Base-by-base conservation (phyloP, 768 basidiomycete genomes). In the Pulveroboletus sp. region DNA sequence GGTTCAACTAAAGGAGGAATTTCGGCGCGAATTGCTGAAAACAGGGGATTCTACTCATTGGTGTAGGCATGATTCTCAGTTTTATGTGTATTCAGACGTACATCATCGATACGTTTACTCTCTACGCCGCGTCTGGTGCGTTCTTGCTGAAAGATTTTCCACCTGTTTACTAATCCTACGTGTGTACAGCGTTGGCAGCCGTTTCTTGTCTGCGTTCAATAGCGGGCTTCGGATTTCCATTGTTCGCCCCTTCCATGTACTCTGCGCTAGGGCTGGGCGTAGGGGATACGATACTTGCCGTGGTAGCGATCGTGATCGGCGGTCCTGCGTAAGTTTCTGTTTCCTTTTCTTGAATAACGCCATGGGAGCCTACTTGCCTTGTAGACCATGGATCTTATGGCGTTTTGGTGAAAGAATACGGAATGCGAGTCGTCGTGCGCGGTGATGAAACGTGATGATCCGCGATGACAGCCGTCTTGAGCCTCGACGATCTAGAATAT, bases 201-300 rank as follows among this genome's bases (percentile, higher is more conserved):
- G 79, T 80, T 17, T 69, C 82, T 0, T 83, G 66, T 61, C 62
- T 88, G 12, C 80, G 88, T 26, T 80, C 83, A 0, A 47, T 87
- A 0, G 78, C 80, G 1, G 88, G 88, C 0, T 89, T 87, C 46
- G 81, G 76, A 1, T 89, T 91, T 61, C 89, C 88, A 2, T 68
- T 90, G n/a, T 90, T 90, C 56, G 85, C 82, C 3, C 81, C 83
- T 17, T 70, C 76, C 33, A 85, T 89, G 80, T 89, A 78, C 65
- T 63, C 70, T 1, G 69, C 71, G 12, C 70, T 89, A 0, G 88
- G 86, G 4, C 84, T 83, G 49, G 88, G 86, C 0, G 84, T 81
- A 52, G 85, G 83, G 8, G 67, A 81, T 54, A 84, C 86, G 0
- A 71, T 89, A 3, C 72, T 90, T 6, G 86, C 86, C 0, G 74